These are phyloP conservation scores for Catunica adiposa DNA, from an alignment of 2,329 filamentous ascomycete species.

Conservation along the genomic window DNA sequence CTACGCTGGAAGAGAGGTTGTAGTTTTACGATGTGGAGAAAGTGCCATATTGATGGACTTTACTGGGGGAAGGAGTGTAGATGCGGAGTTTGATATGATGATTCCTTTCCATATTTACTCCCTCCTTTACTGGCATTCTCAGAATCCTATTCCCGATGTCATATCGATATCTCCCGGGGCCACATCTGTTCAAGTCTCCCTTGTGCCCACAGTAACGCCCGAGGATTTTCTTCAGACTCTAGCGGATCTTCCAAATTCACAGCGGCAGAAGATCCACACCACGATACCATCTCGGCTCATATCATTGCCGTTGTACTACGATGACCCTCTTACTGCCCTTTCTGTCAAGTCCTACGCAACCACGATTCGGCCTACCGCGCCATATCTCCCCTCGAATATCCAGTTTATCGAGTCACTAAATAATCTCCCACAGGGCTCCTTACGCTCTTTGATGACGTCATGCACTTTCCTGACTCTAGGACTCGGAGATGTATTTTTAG, in stretches of 20 bases:
- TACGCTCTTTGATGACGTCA: slow-evolving; percentile 20
- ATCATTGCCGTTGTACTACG: slow-evolving; percentile 24
- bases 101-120: slow-evolving; percentile 22
- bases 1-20: background rate
- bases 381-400: slow-evolving; percentile 46
- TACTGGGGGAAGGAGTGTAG: slow-evolving; percentile 16
- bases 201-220: slow-evolving; percentile 16
- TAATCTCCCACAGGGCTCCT: slow-evolving; percentile 17
- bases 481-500: slow-evolving; percentile 26
- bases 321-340: slow-evolving; percentile 26
- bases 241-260: background rate
- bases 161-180: slow-evolving; percentile 23
- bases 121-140: slow-evolving; percentile 21
- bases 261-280: slow-evolving; percentile 3
- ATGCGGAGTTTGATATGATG: slow-evolving; percentile 20
- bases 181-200: slow-evolving; percentile 22
- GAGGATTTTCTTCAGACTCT: slow-evolving; percentile 16
- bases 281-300: slow-evolving; percentile 21
- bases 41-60: slow-evolving; percentile 23
- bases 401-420: slow-evolving; percentile 30
- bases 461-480: slow-evolving; percentile 23
- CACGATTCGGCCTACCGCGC: slow-evolving; percentile 42
- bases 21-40: slow-evolving; percentile 22
- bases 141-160: slow-evolving; percentile 19
- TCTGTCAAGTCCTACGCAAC: slow-evolving; percentile 44